A percentile compares a stretch with the other conserved stretches of the same genome.
Conservation (phyloP, 2,329 filamentous ascomycete species). For the Plectosphaerella cucumerina region DNA sequence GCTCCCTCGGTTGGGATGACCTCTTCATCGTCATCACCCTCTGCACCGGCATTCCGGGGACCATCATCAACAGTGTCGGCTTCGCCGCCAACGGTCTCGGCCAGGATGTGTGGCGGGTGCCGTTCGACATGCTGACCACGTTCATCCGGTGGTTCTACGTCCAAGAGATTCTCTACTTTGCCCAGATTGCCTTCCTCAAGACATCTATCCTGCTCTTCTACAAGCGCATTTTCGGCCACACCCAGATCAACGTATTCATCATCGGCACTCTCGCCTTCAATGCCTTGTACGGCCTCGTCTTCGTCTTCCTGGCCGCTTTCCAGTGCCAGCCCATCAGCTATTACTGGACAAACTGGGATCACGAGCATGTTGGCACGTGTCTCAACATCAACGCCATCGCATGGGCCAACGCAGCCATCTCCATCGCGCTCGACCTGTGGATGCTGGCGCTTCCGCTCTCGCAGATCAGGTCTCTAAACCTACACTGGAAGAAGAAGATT, state of each 20-base stretch:
- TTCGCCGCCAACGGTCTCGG: constrained; percentile 38
- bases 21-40: constrained; percentile 25
- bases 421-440: constrained; percentile 47
- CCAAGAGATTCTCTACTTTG: constrained; percentile 41
- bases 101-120: constrained; percentile 46
- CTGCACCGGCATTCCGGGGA: constrained; percentile 21
- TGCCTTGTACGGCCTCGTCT: constrained; percentile 33
- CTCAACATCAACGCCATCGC: constrained; percentile 42
- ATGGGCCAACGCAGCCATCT: constrained; percentile 48
- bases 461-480: constrained; percentile 34
- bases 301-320: constrained; percentile 38
- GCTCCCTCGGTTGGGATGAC: constrained; percentile 33
- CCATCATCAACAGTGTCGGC: constrained; percentile 25
- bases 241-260: constrained; percentile 31
- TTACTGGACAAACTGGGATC: constrained; percentile 52
- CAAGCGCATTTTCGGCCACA: constrained; percentile 46
- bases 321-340: constrained; percentile 47
- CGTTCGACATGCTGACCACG: constrained; percentile 31
- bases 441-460: constrained; percentile 47
- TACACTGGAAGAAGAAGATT: constrained; percentile 44
- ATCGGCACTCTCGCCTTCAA: constrained; percentile 37
- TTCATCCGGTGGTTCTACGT: constrained; percentile 40
- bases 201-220: constrained; percentile 52
- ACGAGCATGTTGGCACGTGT: constrained; percentile 41
- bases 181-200: constrained; percentile 41